Percentiles rank a stretch among this genome's conserved stretches.
Evolutionary conservation across 2,329 filamentous ascomycete genomes (phyloP).

Genomic region (Stagonosporopsis cucurbitacearum): DNA sequence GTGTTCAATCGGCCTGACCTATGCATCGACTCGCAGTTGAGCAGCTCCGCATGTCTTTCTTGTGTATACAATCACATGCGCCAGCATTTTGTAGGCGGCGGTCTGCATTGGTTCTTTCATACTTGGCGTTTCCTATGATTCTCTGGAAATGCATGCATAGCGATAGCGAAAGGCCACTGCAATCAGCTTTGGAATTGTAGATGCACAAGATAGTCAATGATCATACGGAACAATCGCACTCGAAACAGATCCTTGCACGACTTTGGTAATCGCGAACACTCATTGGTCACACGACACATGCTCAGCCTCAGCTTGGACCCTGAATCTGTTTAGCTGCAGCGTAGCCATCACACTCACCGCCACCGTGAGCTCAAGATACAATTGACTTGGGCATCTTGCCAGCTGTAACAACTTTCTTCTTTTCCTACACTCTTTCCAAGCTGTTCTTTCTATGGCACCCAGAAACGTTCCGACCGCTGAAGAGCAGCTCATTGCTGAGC

Average conservation of each 20-base stretch:
- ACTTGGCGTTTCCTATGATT: not conserved
- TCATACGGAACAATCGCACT: slow-evolving; percentile 3
- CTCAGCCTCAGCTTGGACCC: slow-evolving; percentile 34
- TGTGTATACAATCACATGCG: slow-evolving; percentile 13
- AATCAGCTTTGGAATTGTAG: slow-evolving; percentile 1
- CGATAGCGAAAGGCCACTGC: slow-evolving; percentile 9
- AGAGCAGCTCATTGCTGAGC: slow-evolving; percentile 51
- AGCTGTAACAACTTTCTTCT: not conserved
- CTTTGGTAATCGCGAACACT: slow-evolving; percentile 25
- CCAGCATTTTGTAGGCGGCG: not conserved
- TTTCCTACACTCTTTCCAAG: slow-evolving; percentile 2
- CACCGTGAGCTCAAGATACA: slow-evolving; percentile 24
- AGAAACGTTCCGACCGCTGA: slow-evolving; percentile 37
- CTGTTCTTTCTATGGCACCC: slow-evolving; percentile 35
- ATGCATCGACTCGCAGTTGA: slow-evolving; percentile 14
- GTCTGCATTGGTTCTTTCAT: slow-evolving; percentile 9
- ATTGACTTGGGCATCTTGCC: slow-evolving; percentile 5
- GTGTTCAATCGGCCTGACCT: slow-evolving; percentile 13
- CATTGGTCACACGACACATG: slow-evolving; percentile 29
- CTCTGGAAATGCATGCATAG: slow-evolving; percentile 13
- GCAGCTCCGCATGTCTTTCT: slow-evolving; percentile 7
- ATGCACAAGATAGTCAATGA: slow-evolving; percentile 6
- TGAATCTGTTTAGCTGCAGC: slow-evolving; percentile 29
- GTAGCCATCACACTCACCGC: slow-evolving; percentile 31
- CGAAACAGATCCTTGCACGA: slow-evolving; percentile 23